phyloP scores from a whole-genome alignment of 192 early-diverging fungal species.

The Polychytrium aggregatum region DNA sequence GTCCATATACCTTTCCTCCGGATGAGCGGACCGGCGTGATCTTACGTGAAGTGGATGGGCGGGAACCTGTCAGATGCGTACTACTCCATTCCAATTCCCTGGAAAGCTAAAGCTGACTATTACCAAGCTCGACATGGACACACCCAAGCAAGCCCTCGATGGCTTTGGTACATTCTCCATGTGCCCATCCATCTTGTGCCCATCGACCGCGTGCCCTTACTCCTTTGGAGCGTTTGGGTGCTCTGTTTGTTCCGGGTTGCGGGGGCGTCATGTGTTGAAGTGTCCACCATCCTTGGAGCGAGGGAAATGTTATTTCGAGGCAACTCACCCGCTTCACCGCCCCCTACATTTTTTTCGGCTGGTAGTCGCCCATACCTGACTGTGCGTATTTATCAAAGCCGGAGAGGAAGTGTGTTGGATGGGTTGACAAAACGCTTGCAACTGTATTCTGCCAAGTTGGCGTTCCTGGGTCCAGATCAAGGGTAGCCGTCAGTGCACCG shows the following conservation, averaged over 20 bases:
- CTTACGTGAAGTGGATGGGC: too few species aligned
- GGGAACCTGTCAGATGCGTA: too few species aligned
- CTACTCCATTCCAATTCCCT: too few species aligned
- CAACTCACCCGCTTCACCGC: slow-evolving; percentile 14
- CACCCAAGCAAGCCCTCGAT: too few species aligned
- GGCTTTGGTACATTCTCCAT: too few species aligned
- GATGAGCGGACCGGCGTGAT: too few species aligned
- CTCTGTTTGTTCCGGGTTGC: slow-evolving; percentile 7
- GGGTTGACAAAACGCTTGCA: slow-evolving; percentile 69
- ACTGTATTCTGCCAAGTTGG: slow-evolving; percentile 81
- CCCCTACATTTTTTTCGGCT: background rate
- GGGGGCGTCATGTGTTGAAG: slow-evolving; percentile 36
- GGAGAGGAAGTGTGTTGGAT: slow-evolving; percentile 59
- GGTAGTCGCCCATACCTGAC: slow-evolving; percentile 37
- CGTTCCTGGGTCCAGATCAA: slow-evolving; percentile 30
- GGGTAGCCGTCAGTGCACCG: background rate
- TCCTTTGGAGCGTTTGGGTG: too few species aligned
- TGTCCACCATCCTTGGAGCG: slow-evolving; percentile 38
- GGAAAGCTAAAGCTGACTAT: too few species aligned
- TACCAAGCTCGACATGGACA: too few species aligned
- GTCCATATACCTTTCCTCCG: too few species aligned
- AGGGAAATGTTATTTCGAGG: slow-evolving; percentile 9
- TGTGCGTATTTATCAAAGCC: slow-evolving; percentile 60
- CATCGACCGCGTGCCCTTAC: too few species aligned
- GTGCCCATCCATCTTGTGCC: too few species aligned